Percentiles rank a stretch among this genome's conserved stretches.
Evolutionary conservation across 768 basidiomycete genomes (phyloP).

Genomic region (Serpula lacrymans): DNA sequence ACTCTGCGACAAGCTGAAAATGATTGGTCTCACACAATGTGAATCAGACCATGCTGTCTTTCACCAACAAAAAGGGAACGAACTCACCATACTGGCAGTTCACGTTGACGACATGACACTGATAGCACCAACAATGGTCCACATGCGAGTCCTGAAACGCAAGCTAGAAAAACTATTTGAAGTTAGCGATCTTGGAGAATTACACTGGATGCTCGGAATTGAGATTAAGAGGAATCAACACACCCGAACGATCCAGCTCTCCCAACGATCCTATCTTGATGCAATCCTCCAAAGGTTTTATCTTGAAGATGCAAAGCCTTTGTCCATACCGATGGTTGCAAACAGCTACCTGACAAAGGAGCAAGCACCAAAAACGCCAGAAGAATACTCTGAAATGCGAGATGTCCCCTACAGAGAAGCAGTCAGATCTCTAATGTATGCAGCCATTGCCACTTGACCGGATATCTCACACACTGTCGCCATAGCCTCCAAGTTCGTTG

Average conservation of each 20-base stretch:
- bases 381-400: constrained; percentile 20
- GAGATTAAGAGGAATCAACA: constrained; percentile 21
- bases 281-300: constrained; percentile 13
- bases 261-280: constrained; percentile 15
- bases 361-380: constrained; percentile 17
- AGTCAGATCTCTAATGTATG: constrained; percentile 26
- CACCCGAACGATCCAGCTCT: constrained; percentile 21
- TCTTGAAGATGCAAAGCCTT: constrained; percentile 27
- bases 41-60: constrained; percentile 23
- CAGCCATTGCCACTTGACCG: constrained; percentile 22
- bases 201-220: constrained; percentile 25
- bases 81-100: constrained; percentile 18
- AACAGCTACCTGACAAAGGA: constrained; percentile 18
- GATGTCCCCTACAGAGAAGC: constrained; percentile 26
- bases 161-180: neutral
- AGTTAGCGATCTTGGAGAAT: constrained; percentile 4
- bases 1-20: constrained; percentile 6
- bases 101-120: constrained; percentile 24
- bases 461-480: constrained; percentile 29
- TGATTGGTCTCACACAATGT: no score
- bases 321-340: constrained; percentile 30
- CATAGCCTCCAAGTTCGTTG: constrained; percentile 18
- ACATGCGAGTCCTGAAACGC: neutral
- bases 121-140: neutral
- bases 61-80: constrained; percentile 11